Conservation (phyloP, 1,284 basidiomycete genomes). For the Malassezia brasiliensis region DNA sequence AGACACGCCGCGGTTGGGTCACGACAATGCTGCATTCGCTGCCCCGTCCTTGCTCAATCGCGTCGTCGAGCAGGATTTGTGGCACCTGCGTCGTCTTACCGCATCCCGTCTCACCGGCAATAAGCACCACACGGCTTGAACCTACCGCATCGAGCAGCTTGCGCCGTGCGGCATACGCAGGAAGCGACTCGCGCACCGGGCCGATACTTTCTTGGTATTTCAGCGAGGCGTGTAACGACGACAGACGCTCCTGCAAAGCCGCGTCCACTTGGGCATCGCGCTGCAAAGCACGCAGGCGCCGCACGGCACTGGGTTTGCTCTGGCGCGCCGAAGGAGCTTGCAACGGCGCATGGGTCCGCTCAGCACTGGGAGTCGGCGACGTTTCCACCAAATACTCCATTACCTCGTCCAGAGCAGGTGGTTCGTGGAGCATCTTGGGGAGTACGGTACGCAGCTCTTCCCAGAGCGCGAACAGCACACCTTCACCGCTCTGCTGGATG, state of each 20-base stretch:
- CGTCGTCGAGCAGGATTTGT: conserved; percentile 66
- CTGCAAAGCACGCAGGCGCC: conserved; percentile 36
- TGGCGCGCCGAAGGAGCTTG: conserved; percentile 3
- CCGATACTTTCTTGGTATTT: conserved; percentile 60
- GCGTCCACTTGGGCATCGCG: conserved; percentile 53
- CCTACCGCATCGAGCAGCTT: conserved; percentile 53
- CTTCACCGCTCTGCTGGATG: conserved; percentile 60
- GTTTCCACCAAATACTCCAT: conserved; percentile 30
- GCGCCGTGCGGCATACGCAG: conserved; percentile 68
- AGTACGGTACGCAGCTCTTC: conserved; percentile 58
- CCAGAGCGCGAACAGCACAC: conserved; percentile 66
- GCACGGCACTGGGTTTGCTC: not conserved
- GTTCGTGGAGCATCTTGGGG: conserved; percentile 34
- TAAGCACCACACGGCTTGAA: conserved; percentile 24
- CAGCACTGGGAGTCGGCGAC: not conserved
- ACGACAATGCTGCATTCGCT: conserved; percentile 68
- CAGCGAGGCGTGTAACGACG: conserved; percentile 66
- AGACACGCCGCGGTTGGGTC: conserved; percentile 81
- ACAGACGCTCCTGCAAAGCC: conserved; percentile 56
- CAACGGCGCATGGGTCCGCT: not conserved
- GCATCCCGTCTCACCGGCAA: conserved; percentile 56
- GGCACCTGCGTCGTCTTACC: conserved; percentile 77
- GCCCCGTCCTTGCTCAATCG: conserved; percentile 60
- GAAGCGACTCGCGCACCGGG: conserved; percentile 55
- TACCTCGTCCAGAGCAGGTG: conserved; percentile 41